phyloP scores from a whole-genome alignment of 805 yeast genomes.

The Wickerhamomyces ciferrii region DNA sequence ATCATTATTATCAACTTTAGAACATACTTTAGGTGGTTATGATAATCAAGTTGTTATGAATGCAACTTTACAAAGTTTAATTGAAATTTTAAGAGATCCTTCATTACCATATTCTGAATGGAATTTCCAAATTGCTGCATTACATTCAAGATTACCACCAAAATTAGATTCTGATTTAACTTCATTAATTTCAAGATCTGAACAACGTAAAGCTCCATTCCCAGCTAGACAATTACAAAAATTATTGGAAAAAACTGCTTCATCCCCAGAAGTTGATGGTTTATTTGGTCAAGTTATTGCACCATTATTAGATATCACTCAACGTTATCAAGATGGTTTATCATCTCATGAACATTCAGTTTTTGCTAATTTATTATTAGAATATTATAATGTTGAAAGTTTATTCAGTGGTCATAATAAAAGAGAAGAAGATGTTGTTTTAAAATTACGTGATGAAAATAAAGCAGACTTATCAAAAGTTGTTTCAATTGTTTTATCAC shows the following conservation, averaged over 20 bases:
- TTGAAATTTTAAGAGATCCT: conserved; percentile 69
- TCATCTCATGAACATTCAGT: conserved; percentile 78
- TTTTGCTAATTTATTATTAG: conserved; percentile 61
- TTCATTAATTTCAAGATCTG: conserved; percentile 61
- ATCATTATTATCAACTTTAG: conserved; percentile 51
- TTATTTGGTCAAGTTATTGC: conserved; percentile 55
- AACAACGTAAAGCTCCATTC: conserved; percentile 71
- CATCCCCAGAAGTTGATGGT: conserved; percentile 46
- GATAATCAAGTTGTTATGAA: conserved; percentile 96
- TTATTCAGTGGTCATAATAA: conserved; percentile 71
- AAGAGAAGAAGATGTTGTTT: conserved; percentile 85
- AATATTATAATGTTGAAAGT: conserved; percentile 74
- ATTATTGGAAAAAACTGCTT: conserved; percentile 55
- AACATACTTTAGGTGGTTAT: conserved; percentile 81
- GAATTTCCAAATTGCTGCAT: conserved; percentile 78
- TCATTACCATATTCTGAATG: conserved; percentile 93
- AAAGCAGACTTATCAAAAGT: conserved; percentile 72
- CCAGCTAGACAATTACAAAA: conserved; percentile 85
- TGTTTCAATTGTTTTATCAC: conserved; percentile 72
- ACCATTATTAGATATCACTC: conserved; percentile 71
- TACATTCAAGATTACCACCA: conserved; percentile 84
- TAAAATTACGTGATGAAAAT: conserved; percentile 83
- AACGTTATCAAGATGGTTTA: conserved; percentile 68
- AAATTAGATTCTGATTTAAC: conserved; percentile 66
- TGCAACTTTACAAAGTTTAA: conserved; percentile 67